Conservation (phyloP, 179 eudicot genomes). For the Drosera spatulata region DNA sequence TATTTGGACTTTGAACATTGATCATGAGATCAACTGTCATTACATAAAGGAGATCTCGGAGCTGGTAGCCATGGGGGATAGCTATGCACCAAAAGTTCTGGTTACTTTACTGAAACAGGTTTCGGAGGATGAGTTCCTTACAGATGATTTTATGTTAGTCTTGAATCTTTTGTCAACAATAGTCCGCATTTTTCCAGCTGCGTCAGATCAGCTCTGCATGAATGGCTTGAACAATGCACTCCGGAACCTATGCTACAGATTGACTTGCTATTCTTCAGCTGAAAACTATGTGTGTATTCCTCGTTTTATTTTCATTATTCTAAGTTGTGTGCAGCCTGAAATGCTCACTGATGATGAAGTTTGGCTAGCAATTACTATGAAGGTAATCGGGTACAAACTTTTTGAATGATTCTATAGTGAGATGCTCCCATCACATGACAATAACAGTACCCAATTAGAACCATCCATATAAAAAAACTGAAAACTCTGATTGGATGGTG, state of each 20-base stretch:
- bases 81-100: slow-evolving; percentile 43
- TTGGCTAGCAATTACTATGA: slow-evolving; percentile 58
- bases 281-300: slow-evolving; percentile 24
- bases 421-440: too few relatives aligned
- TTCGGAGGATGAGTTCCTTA: slow-evolving; percentile 29
- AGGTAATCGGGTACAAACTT: slow-evolving; percentile 32
- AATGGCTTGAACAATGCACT: slow-evolving; percentile 56
- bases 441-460: too few relatives aligned
- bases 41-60: slow-evolving; percentile 35
- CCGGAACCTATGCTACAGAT: slow-evolving; percentile 32
- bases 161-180: slow-evolving; percentile 32
- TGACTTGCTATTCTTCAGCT: slow-evolving; percentile 21
- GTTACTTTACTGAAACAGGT: slow-evolving; percentile 44
- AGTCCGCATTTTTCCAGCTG: slow-evolving; percentile 43
- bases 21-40: slow-evolving; percentile 16
- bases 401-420: too few relatives aligned
- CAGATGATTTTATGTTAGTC: slow-evolving; percentile 39
- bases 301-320: slow-evolving; percentile 47
- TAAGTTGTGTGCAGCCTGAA: slow-evolving; percentile 44
- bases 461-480: too few relatives aligned
- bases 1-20: slow-evolving; percentile 12
- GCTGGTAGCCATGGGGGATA: slow-evolving; percentile 57
- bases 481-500: too few relatives aligned
- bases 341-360: slow-evolving; percentile 43
- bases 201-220: slow-evolving; percentile 78